A percentile compares a stretch with the other conserved stretches of the same genome.
Conservation (phyloP, 2,329 filamentous ascomycete genomes). For the Fusarium tricinctum region DNA sequence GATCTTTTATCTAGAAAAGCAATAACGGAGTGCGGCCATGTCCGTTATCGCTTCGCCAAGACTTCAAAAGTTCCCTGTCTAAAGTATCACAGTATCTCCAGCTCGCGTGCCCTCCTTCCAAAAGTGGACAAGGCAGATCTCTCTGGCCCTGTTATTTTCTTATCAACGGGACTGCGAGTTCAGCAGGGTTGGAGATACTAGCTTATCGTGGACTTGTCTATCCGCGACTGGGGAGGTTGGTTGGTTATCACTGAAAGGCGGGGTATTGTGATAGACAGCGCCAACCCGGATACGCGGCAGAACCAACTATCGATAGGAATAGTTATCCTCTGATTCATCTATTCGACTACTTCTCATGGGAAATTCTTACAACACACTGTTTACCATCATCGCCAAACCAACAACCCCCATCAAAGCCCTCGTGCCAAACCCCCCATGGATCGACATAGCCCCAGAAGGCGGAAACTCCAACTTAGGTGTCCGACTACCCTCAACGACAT, state of each 20-base stretch:
- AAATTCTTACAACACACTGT: background rate
- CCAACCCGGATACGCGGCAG: slow-evolving; percentile 4
- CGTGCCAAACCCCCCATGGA: background rate
- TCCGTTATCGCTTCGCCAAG: slow-evolving; percentile 36
- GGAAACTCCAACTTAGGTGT: background rate
- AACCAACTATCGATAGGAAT: background rate
- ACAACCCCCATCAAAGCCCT: background rate
- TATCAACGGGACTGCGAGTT: accelerated
- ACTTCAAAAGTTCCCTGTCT: slow-evolving; percentile 30
- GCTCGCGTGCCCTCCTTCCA: slow-evolving; percentile 35
- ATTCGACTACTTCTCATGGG: background rate
- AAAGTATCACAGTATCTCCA: background rate
- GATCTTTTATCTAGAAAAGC: slow-evolving; percentile 26
- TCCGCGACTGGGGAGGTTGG: background rate
- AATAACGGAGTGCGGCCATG: slow-evolving; percentile 13
- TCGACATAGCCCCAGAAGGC: background rate
- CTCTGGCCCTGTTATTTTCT: accelerated
- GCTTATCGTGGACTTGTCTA: background rate
- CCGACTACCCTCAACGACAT: background rate
- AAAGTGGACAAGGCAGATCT: slow-evolving; percentile 11
- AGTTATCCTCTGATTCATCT: background rate
- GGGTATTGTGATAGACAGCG: slow-evolving; percentile 5
- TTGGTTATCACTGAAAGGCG: background rate
- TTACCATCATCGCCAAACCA: background rate
- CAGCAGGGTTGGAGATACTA: accelerated